These are phyloP conservation scores for Phytophthora palmivora DNA, from an alignment of 352 stramenopile genomes.

Conservation along the genomic window DNA sequence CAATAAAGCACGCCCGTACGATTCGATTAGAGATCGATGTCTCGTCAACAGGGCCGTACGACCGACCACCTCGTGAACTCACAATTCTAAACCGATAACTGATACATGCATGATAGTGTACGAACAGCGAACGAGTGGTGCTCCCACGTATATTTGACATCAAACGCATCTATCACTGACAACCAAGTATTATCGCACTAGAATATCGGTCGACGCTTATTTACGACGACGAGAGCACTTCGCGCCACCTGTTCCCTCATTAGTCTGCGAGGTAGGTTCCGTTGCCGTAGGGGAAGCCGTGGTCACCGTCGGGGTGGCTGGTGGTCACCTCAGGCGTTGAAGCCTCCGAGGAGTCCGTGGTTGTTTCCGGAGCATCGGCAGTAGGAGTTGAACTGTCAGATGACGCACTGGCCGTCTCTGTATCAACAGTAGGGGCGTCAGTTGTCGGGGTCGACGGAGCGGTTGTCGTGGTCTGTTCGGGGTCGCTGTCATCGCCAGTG, in stretches of 20 bases:
- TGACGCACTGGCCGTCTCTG: background rate
- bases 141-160: slow-evolving; percentile 3
- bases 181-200: background rate
- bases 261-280: slow-evolving; percentile 11
- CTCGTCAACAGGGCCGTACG: background rate
- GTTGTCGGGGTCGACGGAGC: slow-evolving; percentile 4
- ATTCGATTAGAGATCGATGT: background rate
- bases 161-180: slow-evolving; percentile 10
- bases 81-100: background rate
- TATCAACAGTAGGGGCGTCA: background rate
- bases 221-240: slow-evolving; percentile 38
- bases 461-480: slow-evolving; percentile 2
- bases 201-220: slow-evolving; percentile 4
- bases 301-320: slow-evolving; percentile 6
- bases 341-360: slow-evolving; percentile 24
- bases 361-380: slow-evolving; percentile 8
- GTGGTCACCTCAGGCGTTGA: slow-evolving; percentile 19
- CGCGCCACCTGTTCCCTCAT: slow-evolving; percentile 18
- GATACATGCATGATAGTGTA: slow-evolving; percentile 1
- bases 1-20: background rate
- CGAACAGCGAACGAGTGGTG: background rate
- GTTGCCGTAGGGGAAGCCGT: slow-evolving; percentile 18
- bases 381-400: background rate
- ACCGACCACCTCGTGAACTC: background rate
- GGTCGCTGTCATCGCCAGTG: slow-evolving; percentile 3